Conservation (phyloP, 306 rosid genomes). For the Rosa persica region DNA sequence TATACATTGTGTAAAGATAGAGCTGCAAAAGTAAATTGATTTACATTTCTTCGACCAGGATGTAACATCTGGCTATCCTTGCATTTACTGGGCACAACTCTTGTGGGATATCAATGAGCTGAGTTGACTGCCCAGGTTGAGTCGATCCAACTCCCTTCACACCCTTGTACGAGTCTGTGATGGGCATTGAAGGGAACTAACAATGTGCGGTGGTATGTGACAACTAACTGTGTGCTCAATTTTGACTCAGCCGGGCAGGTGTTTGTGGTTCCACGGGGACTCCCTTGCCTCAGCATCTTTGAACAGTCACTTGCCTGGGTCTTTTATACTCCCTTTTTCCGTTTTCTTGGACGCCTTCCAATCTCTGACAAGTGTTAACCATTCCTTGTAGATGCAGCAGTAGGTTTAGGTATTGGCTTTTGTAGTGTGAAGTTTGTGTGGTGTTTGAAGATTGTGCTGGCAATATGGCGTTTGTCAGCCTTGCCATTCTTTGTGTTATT, state of each 20-base stretch:
- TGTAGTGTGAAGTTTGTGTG: not conserved
- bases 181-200: conserved; percentile 32
- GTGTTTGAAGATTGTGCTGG: not conserved
- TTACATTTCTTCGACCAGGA: not conserved
- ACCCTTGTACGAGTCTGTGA: conserved; percentile 39
- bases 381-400: conserved; percentile 14
- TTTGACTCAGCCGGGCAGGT: conserved; percentile 27
- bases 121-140: conserved; percentile 28
- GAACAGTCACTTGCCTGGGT: conserved; percentile 32
- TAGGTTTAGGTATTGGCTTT: not conserved
- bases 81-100: conserved; percentile 31
- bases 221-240: conserved; percentile 26
- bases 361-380: conserved; percentile 27
- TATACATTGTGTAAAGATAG: conserved; percentile 86
- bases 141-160: conserved; percentile 37
- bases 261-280: conserved; percentile 39
- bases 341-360: conserved; percentile 28
- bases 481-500: not conserved
- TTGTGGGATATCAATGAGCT: conserved; percentile 30
- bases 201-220: conserved; percentile 35
- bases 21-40: conserved; percentile 58
- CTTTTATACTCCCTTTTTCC: conserved; percentile 3
- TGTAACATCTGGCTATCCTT: conserved; percentile 22
- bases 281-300: conserved; percentile 28
- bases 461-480: not conserved